A percentile compares a stretch with the other conserved stretches of the same genome.
Evolutionary conservation across 1,284 basidiomycete species (phyloP).

Genomic region (Sanghuangporus baumii): DNA sequence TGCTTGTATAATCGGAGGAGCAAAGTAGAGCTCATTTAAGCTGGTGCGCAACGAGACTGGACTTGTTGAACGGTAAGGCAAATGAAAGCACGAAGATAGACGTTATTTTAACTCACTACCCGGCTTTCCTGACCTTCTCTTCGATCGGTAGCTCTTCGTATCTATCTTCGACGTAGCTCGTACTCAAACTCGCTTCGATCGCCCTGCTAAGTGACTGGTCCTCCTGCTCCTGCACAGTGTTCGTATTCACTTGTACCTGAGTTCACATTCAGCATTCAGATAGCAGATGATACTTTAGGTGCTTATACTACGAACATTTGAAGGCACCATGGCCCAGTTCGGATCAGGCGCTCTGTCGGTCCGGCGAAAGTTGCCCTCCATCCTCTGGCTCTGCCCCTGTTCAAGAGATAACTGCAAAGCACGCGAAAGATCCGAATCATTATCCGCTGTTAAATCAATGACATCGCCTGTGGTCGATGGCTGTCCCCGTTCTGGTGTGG

Average conservation of each 20-base stretch:
- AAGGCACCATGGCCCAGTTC: conserved; percentile 62
- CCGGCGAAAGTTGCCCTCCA: conserved; percentile 43
- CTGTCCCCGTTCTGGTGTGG: conserved; percentile 20
- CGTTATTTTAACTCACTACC: conserved; percentile 39
- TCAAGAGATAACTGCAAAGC: conserved; percentile 50
- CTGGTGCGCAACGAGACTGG: conserved; percentile 62
- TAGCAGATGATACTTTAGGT: conserved; percentile 11
- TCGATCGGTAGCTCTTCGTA: conserved; percentile 37
- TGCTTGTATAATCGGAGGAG: conserved; percentile 56
- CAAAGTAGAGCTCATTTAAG: conserved; percentile 44
- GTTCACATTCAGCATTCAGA: conserved; percentile 23
- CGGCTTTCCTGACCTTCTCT: conserved; percentile 47
- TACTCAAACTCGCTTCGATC: conserved; percentile 56
- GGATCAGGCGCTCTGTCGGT: conserved; percentile 55
- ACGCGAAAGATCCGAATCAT: conserved; percentile 40
- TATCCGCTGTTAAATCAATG: conserved; percentile 56
- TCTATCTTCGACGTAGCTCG: conserved; percentile 27
- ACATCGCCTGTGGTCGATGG: conserved; percentile 27
- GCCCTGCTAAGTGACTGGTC: conserved; percentile 57
- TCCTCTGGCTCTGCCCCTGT: conserved; percentile 24
- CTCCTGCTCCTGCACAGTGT: conserved; percentile 38
- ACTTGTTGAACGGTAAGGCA: conserved; percentile 29
- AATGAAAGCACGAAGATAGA: conserved; percentile 7
- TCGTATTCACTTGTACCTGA: conserved; percentile 27
- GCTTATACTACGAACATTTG: conserved; percentile 40